Conservation (phyloP, 768 basidiomycete species). For the Lyophyllum shimeji region DNA sequence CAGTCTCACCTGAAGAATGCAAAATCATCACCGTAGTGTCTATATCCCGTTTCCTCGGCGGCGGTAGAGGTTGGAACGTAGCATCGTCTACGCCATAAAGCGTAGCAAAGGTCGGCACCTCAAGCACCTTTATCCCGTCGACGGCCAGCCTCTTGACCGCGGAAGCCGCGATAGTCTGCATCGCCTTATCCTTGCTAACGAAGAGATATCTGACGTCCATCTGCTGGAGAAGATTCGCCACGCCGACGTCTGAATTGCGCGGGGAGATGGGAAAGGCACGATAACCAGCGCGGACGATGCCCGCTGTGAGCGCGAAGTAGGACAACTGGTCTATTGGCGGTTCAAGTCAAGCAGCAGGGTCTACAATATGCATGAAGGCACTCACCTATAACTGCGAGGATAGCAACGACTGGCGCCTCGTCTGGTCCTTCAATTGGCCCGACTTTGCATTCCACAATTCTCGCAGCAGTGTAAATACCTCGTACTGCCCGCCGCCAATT, state of each 20-base stretch:
- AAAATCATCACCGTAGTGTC: conserved; percentile 15
- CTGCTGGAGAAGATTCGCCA: conserved; percentile 40
- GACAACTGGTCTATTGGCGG: conserved; percentile 29
- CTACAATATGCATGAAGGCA: not conserved
- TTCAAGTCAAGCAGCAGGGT: not conserved
- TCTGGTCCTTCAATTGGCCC: not conserved
- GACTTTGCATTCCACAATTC: conserved; percentile 3
- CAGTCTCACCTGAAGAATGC: conserved; percentile 20
- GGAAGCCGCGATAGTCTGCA: conserved; percentile 15
- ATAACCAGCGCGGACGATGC: conserved; percentile 40
- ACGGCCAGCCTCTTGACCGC: conserved; percentile 10
- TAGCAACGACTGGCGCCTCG: conserved; percentile 25
- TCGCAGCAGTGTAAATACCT: conserved; percentile 18
- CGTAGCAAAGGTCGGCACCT: not conserved
- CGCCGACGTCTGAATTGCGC: conserved; percentile 45
- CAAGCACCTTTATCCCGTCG: not conserved
- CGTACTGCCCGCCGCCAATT: conserved; percentile 17
- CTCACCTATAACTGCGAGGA: conserved; percentile 26
- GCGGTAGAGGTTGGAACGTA: not conserved
- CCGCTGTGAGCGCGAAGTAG: conserved; percentile 31
- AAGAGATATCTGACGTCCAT: conserved; percentile 22
- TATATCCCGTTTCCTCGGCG: not conserved
- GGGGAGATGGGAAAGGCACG: conserved; percentile 36
- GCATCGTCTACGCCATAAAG: not conserved
- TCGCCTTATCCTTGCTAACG: conserved; percentile 21